Base-by-base conservation (phyloP, 2,329 filamentous ascomycete species). In the Botrytis galanthina region DNA sequence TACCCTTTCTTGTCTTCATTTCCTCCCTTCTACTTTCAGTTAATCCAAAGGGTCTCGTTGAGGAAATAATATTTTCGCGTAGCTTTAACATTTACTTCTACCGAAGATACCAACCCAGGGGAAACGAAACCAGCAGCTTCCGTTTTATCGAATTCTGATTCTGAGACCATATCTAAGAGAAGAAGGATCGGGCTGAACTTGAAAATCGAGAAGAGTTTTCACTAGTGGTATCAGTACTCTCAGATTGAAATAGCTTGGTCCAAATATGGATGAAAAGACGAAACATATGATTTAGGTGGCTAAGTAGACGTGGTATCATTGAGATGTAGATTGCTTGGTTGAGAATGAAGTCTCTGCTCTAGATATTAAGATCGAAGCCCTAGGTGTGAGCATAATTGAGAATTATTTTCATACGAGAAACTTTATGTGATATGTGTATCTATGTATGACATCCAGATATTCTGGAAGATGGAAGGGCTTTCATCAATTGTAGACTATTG, bases 291-390 rank as follows among this genome's bases (percentile, higher is more conserved):
- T n/a, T 14, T 16, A n/a, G 12, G 4, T 51, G 26, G 12, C 26
- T 51, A 3, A 3, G 4, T 14, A n/a, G 10, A 51, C 10, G 26
- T 51, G 2, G 0, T n/a, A 51, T n/a, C 0, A n/a, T 5, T n/a
- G 5, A n/a, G 12, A 51, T n/a, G 4, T n/a, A n/a, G 48, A 51
- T 0, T n/a, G 1, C 3, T 3, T n/a, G 0, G 26, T 51, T 16
- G 26, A 51, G 2, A n/a, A 51, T 51, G 4, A 16, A 51, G 0
- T 14, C 16, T n/a, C 2, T n/a, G 4, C 48, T 51, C 1, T 51
- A 7, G 12, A 2, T 26, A n/a, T 12, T 22, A 16, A n/a, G 4
- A 51, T n/a, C 4, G 5, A 51, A n/a, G 10, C n/a, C 4, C 5
- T 3, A 51, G 26, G 26, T 26, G 0, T 51, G 26, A n/a, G 26